Conservation (phyloP, 495 filamentous ascomycete genomes). For the Aspergillus taichungensis region DNA sequence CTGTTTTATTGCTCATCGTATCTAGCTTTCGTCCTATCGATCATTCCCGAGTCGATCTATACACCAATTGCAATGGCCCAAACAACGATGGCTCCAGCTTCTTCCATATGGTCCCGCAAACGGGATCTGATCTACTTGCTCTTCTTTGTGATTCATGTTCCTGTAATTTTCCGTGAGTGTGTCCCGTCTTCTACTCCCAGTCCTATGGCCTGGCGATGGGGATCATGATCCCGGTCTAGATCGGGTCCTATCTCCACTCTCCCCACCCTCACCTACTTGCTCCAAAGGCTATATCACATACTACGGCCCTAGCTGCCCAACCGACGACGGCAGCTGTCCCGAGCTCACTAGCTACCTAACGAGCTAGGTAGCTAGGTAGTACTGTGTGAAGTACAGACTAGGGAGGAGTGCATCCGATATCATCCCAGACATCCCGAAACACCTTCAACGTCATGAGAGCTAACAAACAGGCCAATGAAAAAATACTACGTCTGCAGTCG, state of each 20-base stretch:
- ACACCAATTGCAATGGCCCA: background rate
- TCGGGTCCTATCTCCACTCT: too few relatives aligned
- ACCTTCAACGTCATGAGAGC: background rate
- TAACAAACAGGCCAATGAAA: constrained; percentile 7
- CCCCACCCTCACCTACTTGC: too few relatives aligned
- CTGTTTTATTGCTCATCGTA: background rate
- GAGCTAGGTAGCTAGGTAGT: too few relatives aligned
- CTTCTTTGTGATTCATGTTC: constrained; percentile 61
- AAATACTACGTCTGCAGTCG: constrained; percentile 29
- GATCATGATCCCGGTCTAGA: too few relatives aligned
- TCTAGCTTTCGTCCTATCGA: background rate
- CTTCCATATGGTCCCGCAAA: constrained; percentile 37
- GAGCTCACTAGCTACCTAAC: too few relatives aligned
- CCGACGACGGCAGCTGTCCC: too few relatives aligned
- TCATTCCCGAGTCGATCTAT: too few relatives aligned
- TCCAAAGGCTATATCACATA: too few relatives aligned
- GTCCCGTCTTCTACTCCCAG: background rate
- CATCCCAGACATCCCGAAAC: too few relatives aligned
- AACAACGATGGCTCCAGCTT: background rate
- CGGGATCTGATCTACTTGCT: constrained; percentile 53
- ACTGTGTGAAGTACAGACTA: too few relatives aligned
- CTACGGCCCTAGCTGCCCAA: too few relatives aligned
- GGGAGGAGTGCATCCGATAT: too few relatives aligned
- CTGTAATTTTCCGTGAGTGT: constrained; percentile 57
- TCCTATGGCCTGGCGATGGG: background rate